Evolutionary conservation across 345 rosid species (phyloP).

Genomic region (Dipteronia sinensis): DNA sequence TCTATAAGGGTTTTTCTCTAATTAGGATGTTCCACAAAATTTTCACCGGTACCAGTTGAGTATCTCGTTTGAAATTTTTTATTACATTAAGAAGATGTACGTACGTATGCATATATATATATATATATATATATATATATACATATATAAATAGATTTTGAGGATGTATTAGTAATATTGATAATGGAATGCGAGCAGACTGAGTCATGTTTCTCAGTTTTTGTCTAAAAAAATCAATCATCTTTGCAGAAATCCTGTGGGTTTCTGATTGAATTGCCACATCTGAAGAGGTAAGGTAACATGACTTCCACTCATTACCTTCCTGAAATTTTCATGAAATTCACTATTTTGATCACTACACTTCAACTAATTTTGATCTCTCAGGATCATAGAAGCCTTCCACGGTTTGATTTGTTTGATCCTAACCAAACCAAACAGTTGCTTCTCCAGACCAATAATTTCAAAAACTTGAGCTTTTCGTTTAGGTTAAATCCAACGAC

Average conservation of each 20-base stretch:
- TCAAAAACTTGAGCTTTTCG: not conserved
- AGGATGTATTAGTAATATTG: not conserved
- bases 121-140: too few species aligned
- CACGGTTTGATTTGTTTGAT: not conserved
- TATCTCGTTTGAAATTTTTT: too few species aligned
- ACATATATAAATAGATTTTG: too few species aligned
- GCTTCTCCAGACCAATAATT: not conserved
- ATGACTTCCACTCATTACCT: slow-evolving; percentile 5
- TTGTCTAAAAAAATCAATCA: not conserved
- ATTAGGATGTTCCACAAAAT: too few species aligned
- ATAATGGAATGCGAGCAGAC: not conserved
- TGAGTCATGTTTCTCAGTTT: slow-evolving; percentile 3
- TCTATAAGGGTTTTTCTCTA: too few species aligned
- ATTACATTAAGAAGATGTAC: too few species aligned
- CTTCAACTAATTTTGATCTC: not conserved
- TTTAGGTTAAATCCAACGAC: not conserved
- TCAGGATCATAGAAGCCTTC: not conserved
- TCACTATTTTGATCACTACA: not conserved
- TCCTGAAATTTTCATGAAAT: not conserved
- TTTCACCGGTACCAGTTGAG: too few species aligned
- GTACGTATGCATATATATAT: too few species aligned
- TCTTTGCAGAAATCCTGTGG: not conserved
- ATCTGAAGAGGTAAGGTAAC: slow-evolving; percentile 4
- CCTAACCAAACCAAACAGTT: not conserved
- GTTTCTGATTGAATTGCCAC: not conserved